These are phyloP conservation scores for Wallacemonas collosoma DNA, from an alignment of 208 protist species.

Conservation along the genomic window DNA sequence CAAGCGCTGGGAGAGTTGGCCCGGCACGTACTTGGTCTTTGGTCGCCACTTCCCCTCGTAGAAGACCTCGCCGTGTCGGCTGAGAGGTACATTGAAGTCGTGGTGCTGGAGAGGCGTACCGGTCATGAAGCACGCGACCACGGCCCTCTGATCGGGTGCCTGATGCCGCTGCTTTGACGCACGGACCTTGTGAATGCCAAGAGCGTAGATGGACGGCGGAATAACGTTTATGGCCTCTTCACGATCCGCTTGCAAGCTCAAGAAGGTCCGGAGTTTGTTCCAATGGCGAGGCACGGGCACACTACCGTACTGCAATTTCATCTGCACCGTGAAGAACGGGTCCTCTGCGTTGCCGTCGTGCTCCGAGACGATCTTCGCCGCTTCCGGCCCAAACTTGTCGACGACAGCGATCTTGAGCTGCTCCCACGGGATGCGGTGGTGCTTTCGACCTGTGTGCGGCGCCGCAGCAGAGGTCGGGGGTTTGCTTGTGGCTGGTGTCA, in stretches of 20 bases:
- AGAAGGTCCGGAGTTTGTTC: constrained; percentile 97
- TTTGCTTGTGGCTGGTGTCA: not conserved
- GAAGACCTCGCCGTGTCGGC: constrained; percentile 95
- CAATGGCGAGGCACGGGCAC: constrained; percentile 99
- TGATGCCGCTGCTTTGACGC: constrained; percentile 98
- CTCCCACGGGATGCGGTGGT: constrained; percentile 64
- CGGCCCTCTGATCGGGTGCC: constrained; percentile 96
- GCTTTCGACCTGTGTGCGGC: constrained; percentile 38
- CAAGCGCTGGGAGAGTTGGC: constrained; percentile 92
- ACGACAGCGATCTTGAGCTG: constrained; percentile 54
- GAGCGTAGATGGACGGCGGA: constrained; percentile 92
- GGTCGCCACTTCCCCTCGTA: constrained; percentile 97
- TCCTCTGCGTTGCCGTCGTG: constrained; percentile 97
- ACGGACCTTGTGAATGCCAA: constrained; percentile 95
- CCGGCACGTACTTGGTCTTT: constrained; percentile 56
- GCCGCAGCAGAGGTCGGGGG: constrained; percentile 15
- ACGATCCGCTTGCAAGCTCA: constrained; percentile 95
- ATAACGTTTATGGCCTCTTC: constrained; percentile 95
- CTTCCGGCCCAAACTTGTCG: constrained; percentile 37
- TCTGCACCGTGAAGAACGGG: constrained; percentile 94
- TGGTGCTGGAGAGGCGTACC: constrained; percentile 94
- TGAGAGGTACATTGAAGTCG: constrained; percentile 85
- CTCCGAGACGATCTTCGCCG: constrained; percentile 92
- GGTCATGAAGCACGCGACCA: constrained; percentile 97
- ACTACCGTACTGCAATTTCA: constrained; percentile 92